Percentiles rank a stretch among this genome's conserved stretches.
Conservation (phyloP, 495 filamentous ascomycete genomes). For the Stereocaulon alpinum region DNA sequence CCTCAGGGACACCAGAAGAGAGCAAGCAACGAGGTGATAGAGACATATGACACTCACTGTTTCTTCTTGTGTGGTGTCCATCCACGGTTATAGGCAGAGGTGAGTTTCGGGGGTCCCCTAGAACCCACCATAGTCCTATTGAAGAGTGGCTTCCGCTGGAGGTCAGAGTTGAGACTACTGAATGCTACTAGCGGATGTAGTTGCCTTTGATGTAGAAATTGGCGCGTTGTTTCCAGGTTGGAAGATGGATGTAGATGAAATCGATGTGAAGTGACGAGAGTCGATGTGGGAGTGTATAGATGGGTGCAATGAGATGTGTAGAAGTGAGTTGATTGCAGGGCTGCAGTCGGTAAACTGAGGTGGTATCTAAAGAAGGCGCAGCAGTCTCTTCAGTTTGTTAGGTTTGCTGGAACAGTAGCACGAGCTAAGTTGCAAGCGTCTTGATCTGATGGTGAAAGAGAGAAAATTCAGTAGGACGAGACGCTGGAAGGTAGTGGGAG, state of each 20-base stretch:
- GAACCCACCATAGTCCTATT: neutral
- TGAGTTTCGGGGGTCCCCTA: neutral
- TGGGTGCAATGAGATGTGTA: no score
- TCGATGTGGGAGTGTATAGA: neutral
- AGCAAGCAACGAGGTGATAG: neutral
- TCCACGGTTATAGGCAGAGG: neutral
- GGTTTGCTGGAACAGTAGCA: no score
- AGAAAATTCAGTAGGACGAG: no score
- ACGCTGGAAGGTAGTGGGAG: neutral
- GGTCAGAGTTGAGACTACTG: neutral
- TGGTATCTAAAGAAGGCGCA: neutral
- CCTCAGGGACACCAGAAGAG: neutral
- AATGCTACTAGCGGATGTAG: no score
- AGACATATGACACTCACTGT: neutral
- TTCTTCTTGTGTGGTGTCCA: neutral
- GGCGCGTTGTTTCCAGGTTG: no score
- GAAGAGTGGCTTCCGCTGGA: neutral
- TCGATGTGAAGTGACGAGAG: no score
- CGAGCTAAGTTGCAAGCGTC: no score
- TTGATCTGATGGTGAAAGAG: no score
- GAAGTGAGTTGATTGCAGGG: no score
- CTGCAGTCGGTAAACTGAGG: neutral
- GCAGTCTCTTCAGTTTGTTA: no score
- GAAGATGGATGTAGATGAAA: no score
- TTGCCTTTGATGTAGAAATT: no score